phyloP scores from a whole-genome alignment of 2,329 filamentous ascomycete genomes.

The Fusarium acutatum region DNA sequence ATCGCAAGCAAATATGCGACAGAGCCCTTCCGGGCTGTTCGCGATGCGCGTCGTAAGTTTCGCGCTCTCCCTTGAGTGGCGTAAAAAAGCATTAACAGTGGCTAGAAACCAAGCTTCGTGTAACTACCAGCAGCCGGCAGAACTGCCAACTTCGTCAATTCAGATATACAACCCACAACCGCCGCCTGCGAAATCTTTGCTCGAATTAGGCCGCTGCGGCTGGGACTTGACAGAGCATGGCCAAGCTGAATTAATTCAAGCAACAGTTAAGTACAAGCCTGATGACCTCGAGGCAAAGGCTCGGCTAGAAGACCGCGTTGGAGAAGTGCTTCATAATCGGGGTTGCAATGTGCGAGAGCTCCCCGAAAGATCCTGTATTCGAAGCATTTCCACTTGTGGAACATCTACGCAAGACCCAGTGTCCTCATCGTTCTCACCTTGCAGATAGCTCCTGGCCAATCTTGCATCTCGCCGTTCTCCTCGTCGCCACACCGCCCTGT shows the following conservation, averaged over 20 bases:
- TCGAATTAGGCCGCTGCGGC: too few relatives aligned
- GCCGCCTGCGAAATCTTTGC: too few relatives aligned
- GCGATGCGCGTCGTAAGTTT: neutral
- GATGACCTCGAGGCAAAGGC: too few relatives aligned
- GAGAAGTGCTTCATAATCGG: neutral
- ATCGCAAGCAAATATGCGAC: constrained; percentile 3
- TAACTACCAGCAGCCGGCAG: too few relatives aligned
- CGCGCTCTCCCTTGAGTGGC: too few relatives aligned
- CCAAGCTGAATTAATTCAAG: too few relatives aligned
- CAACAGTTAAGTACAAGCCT: too few relatives aligned
- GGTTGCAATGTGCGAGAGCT: neutral
- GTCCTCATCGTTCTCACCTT: neutral
- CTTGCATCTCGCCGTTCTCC: neutral
- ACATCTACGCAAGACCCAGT: accelerated
- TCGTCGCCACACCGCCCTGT: neutral
- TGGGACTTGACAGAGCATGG: neutral
- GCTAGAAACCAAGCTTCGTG: too few relatives aligned
- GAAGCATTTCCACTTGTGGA: neutral
- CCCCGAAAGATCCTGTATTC: neutral
- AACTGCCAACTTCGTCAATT: too few relatives aligned
- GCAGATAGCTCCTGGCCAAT: neutral
- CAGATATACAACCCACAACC: too few relatives aligned
- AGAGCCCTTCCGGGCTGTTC: neutral
- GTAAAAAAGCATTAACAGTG: too few relatives aligned
- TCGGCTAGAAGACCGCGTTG: neutral